phyloP scores from a whole-genome alignment of 2,329 filamentous ascomycete genomes.

The Fusarium sacchari region DNA sequence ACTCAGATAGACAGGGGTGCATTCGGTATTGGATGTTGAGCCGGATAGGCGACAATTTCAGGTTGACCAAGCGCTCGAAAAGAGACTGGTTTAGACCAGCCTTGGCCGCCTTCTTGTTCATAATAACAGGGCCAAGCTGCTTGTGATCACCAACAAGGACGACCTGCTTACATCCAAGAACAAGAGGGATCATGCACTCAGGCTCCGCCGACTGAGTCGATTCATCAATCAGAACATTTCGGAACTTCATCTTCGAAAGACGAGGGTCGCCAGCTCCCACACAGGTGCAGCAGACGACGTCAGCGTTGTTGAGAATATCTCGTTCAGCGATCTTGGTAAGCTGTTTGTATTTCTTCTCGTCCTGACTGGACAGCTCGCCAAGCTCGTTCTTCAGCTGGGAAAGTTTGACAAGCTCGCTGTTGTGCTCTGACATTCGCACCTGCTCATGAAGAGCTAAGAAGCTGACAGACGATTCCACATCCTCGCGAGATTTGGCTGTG shows the following conservation, averaged over 20 bases:
- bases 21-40: constrained; percentile 98
- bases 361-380: constrained; percentile 91
- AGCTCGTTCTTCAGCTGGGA: constrained; percentile 92
- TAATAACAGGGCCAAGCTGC: constrained; percentile 97
- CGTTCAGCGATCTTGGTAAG: constrained; percentile 92
- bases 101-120: constrained; percentile 99
- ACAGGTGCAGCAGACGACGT: constrained; percentile 98
- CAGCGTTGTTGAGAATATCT: constrained; percentile 93
- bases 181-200: constrained; percentile 98
- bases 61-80: constrained; percentile 93
- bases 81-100: constrained; percentile 98
- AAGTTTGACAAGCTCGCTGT: constrained; percentile 90
- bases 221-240: constrained; percentile 97
- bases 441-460: constrained; percentile 97
- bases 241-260: constrained; percentile 96
- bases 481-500: constrained; percentile 98
- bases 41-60: constrained; percentile 90
- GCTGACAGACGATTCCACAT: constrained; percentile 97
- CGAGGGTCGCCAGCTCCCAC: constrained; percentile 97
- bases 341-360: constrained; percentile 99
- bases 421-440: constrained; percentile 96
- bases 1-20: constrained; percentile 97
- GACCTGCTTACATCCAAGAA: constrained; percentile 97
- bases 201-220: constrained; percentile 98
- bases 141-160: constrained; percentile 99